Evolutionary conservation across 1,139 yeast species (phyloP).

Genomic region (Saccharomycopsis hybrid): DNA sequence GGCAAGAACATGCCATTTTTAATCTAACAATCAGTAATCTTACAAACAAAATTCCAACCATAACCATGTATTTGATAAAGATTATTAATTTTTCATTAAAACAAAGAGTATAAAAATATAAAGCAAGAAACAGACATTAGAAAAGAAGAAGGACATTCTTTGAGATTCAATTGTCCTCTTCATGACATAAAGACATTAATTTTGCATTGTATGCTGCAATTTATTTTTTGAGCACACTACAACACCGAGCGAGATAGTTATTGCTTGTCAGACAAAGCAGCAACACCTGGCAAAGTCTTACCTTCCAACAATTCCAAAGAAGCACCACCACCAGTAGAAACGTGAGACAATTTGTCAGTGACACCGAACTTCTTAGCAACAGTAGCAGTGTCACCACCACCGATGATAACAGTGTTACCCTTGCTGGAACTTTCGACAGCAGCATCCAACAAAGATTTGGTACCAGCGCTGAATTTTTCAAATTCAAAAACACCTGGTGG

Average conservation of each 20-base stretch:
- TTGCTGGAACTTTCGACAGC: conserved; percentile 76
- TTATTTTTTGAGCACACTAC: no score
- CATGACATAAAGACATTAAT: no score
- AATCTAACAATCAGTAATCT: no score
- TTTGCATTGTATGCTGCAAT: no score
- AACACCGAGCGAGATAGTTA: neutral
- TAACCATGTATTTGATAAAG: no score
- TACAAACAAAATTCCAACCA: no score
- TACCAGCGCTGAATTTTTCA: conserved; percentile 82
- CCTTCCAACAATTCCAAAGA: conserved; percentile 96
- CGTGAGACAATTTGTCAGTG: conserved; percentile 91
- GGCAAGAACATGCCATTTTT: no score
- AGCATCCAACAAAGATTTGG: conserved; percentile 82
- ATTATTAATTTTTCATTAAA: no score
- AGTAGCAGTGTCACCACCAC: conserved; percentile 99
- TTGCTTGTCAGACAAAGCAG: conserved; percentile 67
- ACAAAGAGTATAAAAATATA: no score
- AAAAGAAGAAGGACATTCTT: no score
- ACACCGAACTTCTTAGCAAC: conserved; percentile 97
- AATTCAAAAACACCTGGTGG: conserved; percentile 99
- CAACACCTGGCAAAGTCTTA: conserved; percentile 95
- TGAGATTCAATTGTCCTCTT: no score
- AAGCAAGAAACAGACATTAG: no score
- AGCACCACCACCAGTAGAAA: conserved; percentile 99
- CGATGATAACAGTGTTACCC: conserved; percentile 93